Evolutionary conservation across 2,329 filamentous ascomycete species (phyloP).

Genomic region (Colletotrichum endophyticum): DNA sequence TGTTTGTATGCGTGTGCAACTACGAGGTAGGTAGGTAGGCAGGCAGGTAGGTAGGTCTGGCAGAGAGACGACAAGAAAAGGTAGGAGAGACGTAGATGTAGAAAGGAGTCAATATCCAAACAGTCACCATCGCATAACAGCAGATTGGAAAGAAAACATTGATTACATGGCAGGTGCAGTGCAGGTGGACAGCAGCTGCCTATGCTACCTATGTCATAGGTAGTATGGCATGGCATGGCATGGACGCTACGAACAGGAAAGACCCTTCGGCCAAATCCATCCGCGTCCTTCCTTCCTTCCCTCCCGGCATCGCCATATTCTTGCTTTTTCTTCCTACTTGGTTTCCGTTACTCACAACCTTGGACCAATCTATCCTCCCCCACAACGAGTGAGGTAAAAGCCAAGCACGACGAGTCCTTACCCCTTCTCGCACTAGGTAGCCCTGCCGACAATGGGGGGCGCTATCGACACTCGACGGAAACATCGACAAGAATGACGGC

Average conservation of each 20-base stretch:
- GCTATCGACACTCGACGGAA: neutral
- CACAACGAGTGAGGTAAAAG: neutral
- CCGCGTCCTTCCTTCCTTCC: neutral
- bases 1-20: neutral
- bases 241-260: neutral
- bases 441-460: neutral
- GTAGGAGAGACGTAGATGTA: neutral
- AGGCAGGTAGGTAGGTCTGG: neutral
- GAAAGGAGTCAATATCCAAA: neutral
- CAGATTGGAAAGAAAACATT: neutral
- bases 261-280: neutral
- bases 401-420: neutral
- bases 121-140: neutral
- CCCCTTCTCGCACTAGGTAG: neutral
- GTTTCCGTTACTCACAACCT: neutral
- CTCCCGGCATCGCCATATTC: neutral
- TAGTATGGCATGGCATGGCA: neutral
- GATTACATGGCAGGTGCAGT: neutral
- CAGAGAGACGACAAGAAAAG: neutral
- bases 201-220: neutral
- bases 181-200: neutral
- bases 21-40: neutral
- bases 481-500: neutral
- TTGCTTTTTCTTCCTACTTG: neutral
- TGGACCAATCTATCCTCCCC: neutral